These are phyloP conservation scores for Calcarisporium arbuscula DNA, from an alignment of 2,329 filamentous ascomycete species.

Conservation along the genomic window DNA sequence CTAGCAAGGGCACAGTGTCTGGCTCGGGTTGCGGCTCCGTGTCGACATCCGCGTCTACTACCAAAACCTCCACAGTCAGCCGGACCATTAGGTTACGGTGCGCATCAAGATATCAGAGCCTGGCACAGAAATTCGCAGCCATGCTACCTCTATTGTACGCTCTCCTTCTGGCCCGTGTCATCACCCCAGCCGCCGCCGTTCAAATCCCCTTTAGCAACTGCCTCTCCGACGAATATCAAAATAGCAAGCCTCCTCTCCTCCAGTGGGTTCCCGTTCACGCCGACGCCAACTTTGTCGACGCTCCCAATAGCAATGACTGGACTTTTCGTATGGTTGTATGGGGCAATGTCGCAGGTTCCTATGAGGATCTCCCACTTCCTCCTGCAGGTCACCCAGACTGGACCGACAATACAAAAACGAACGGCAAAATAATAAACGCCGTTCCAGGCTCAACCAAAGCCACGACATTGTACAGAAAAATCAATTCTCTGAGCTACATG, in stretches of 20 bases:
- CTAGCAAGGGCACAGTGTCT: too few species aligned
- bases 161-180: constrained; percentile 30
- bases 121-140: too few species aligned
- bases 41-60: constrained; percentile 1
- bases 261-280: constrained; percentile 76
- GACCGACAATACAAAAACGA: constrained; percentile 51
- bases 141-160: too few species aligned
- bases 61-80: constrained; percentile 7
- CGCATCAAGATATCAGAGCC: too few species aligned
- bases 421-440: constrained; percentile 71
- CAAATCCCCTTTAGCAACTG: constrained; percentile 82
- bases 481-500: constrained; percentile 72
- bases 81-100: too few species aligned
- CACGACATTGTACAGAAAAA: constrained; percentile 66
- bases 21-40: too few species aligned
- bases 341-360: constrained; percentile 81
- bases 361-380: constrained; percentile 52
- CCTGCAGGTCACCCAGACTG: constrained; percentile 52
- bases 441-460: constrained; percentile 46
- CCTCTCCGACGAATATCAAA: constrained; percentile 55
- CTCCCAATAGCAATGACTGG: constrained; percentile 51
- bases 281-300: constrained; percentile 65
- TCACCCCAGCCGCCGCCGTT: constrained; percentile 50
- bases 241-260: constrained; percentile 51
- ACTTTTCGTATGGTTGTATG: constrained; percentile 78